Evolutionary conservation across 2,329 filamentous ascomycete genomes (phyloP), one percentile per base, ranked within the genome.

Genomic region (Fusarium sp.): DNA sequence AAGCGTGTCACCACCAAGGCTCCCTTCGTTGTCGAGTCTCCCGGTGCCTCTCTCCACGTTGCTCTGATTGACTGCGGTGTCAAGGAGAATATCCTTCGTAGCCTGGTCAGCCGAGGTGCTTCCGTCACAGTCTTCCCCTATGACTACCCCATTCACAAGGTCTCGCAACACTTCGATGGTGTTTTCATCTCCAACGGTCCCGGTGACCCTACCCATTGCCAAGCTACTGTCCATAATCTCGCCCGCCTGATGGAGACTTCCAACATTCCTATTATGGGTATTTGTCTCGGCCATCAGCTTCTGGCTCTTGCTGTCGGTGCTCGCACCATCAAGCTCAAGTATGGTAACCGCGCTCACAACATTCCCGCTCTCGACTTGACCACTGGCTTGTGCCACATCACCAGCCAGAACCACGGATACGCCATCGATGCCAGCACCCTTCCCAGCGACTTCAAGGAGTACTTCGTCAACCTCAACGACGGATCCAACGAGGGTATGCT

Each of bases 121-220:
- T 95, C 94, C 73, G 93, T 97, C 74, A 98, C 96, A 45, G 94
- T 94, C 79, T 97, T 99, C 88, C 96, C 96, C 68, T 98, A 93
- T 85, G 92, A 98, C 87, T 98, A 96, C 86, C 96, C 95, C 60
- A 96, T 99, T 82, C 95, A 98, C 90, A 98, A 98, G 89, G 94
- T 98, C 42, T 94, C 96, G 65, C 93, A 97, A 84, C 95, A 98
- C 89, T 98, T 98, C 79, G 96, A 99, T 79, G 96, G 96, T 81
- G 92, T 99, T 81, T 99, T 99, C 89, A 98, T 98, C 86, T 98
- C 95, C 85, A 99, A 99, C 86, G 96, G 96, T 69, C 96, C 96
- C 35, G 96, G 96, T 85, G 96, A 99, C 85, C 96, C 96, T 78
- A 98, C 95, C 47, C 96, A 99, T 86, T 98, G 95, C 87, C 93